These are phyloP conservation scores for Solanum chiquidenum DNA, from an alignment of 257 asterid genomes.

Conservation along the genomic window DNA sequence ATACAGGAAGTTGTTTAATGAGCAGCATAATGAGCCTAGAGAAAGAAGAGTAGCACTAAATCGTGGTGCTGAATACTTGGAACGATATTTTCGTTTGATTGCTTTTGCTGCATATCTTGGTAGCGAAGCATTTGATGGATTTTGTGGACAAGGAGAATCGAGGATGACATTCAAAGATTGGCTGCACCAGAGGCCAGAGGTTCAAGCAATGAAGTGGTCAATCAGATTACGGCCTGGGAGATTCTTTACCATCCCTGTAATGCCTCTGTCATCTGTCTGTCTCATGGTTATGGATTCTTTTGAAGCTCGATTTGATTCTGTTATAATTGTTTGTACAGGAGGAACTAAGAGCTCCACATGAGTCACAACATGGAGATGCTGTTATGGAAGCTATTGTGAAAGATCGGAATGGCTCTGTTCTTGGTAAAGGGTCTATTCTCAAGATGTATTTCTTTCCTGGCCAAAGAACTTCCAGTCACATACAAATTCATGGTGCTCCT, in stretches of 20 bases:
- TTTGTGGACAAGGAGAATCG: constrained; percentile 72
- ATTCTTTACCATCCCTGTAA: constrained; percentile 91
- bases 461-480: constrained; percentile 87
- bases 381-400: constrained; percentile 97
- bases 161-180: constrained; percentile 81
- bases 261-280: not conserved
- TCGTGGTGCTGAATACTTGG: constrained; percentile 99
- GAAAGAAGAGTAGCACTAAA: constrained; percentile 92
- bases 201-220: constrained; percentile 98
- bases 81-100: constrained; percentile 91
- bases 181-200: constrained; percentile 89
- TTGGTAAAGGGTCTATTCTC: constrained; percentile 92
- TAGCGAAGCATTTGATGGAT: constrained; percentile 94
- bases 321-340: constrained; percentile 50
- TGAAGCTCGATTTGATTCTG: constrained; percentile 20
- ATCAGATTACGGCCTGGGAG: constrained; percentile 91
- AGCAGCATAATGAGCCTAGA: constrained; percentile 91
- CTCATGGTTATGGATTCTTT: constrained; percentile 11
- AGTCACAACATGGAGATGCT: constrained; percentile 98
- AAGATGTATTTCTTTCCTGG: constrained; percentile 99
- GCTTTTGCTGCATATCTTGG: constrained; percentile 99
- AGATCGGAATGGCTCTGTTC: constrained; percentile 93
- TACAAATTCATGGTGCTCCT: constrained; percentile 94
- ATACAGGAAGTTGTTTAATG: constrained; percentile 79
- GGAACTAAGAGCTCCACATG: constrained; percentile 89